Base-by-base conservation (phyloP, 495 filamentous ascomycete genomes). In the Astrocystis sublimbata region DNA sequence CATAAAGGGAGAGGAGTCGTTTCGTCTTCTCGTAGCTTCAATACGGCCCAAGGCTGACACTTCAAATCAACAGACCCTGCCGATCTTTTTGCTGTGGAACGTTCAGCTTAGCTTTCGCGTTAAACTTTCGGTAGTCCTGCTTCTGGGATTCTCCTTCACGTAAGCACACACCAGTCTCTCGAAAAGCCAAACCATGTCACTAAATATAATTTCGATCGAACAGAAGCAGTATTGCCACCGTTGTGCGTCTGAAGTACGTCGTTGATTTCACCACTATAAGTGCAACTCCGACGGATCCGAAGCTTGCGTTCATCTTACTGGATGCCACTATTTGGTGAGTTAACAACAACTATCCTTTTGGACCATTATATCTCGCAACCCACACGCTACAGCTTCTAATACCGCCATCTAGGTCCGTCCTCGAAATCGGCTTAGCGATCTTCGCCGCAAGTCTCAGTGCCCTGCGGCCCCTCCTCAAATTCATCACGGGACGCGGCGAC, bases 101-200 rank as follows among this genome's bases (percentile, higher is more conserved):
- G 42, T 58, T 1, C 45, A 58, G 43, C 56, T 58, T 47, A 58
- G 38, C 17, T 19, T 47, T 36, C 56, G 56, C 17, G 56, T 58
- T 38, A 58, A 58, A 15, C 31, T 58, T 30, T 58, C 56, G 26
- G 56, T 58, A 2, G 49, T 58, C 2, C 5, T 58, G 24, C 56
- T 58, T 19, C 4, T 58, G 9, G 56, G 56, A 15, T 58, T 58
- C 31, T 58, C 56, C 10, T 58, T 58, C 42, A 58, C 56, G 56
- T 58, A 58, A 58, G 54, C 35, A 12, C n/a, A 5, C 13, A n/a
- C 15, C 26, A 12, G 13, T 5, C 8, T 17, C 0, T 19, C 5
- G 1, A 46, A 3, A 13, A 35, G n/a, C 5, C 3, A 5, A 49
- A 19, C 4, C 1, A 21, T n/a, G 9, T 38, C 36, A 2, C 56